Evolutionary conservation across 2,329 filamentous ascomycete species (phyloP), one percentile per base, ranked within the genome.

Genomic region (Fusarium sulawesiense): DNA sequence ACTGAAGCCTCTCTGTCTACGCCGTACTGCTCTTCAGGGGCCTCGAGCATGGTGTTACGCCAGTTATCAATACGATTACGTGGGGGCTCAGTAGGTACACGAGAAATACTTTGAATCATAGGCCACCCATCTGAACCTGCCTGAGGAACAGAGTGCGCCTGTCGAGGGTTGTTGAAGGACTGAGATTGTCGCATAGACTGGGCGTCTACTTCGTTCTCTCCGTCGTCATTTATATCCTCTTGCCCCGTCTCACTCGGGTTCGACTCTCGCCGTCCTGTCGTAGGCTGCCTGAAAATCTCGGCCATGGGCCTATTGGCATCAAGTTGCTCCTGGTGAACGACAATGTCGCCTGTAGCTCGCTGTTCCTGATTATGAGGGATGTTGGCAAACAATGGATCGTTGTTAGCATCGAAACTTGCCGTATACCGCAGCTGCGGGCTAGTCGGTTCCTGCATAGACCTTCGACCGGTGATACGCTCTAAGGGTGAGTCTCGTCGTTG

Each of bases 371-470:
- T 13, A 6, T 59, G 64, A 16, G 70, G 62, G n/a, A 74, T 56
- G 7, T 71, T 62, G 2, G 66, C 53, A 51, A 67, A 74, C 27
- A 74, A 32, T 1, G 62, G 53, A 40, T 74, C 72, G 3, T 45
- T 37, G 7, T 56, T 64, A 23, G 67, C 67, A 37, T 69, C 58
- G 37, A 70, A 73, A 60, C 53, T 70, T 37, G 42, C 47, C 41
- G 42, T 30, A 20, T 70, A 50, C 44, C 66, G 55, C 21, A 41
- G 37, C 18, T 44, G 53, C 14, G 44, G 50, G 29, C 29, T 40
- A 18, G 4, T 21, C 27, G 20, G 21, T 13, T 47, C 27, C 7
- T 37, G n/a, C 41, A 32, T 13, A 27, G 42, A 18, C 13, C 34
- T 21, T 10, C 48, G 30, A 10, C 44, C 34, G 3, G n/a, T 4